phyloP scores from a whole-genome alignment of 768 basidiomycete genomes.

The Boletus insuetus region DNA sequence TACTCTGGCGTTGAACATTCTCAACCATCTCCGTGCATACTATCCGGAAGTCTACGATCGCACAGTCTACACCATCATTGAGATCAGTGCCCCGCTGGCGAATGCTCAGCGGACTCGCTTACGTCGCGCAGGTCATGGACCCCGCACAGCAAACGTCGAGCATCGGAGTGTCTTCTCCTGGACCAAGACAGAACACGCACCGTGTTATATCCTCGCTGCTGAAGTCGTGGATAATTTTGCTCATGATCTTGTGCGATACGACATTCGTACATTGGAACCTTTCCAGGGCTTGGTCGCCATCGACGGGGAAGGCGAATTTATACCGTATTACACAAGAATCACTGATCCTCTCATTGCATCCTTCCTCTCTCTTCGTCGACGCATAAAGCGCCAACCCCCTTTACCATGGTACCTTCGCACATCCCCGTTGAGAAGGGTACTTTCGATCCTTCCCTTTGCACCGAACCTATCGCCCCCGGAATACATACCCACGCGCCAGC shows the following conservation, averaged over 20 bases:
- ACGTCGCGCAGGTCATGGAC: slow-evolving; percentile 34
- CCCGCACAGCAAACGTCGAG: slow-evolving; percentile 55
- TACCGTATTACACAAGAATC: slow-evolving; percentile 77
- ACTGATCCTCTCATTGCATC: slow-evolving; percentile 81
- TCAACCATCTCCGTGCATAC: slow-evolving; percentile 70
- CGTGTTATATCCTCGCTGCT: slow-evolving; percentile 91
- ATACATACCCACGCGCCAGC: slow-evolving; percentile 88
- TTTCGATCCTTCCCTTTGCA: slow-evolving; percentile 76
- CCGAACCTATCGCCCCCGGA: slow-evolving; percentile 87
- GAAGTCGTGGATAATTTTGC: slow-evolving; percentile 99
- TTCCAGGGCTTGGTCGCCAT: slow-evolving; percentile 82
- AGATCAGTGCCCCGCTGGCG: slow-evolving; percentile 83
- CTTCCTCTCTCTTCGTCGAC: slow-evolving; percentile 67
- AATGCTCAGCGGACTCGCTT: slow-evolving; percentile 68
- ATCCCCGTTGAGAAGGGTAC: slow-evolving; percentile 58
- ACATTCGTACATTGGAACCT: slow-evolving; percentile 73
- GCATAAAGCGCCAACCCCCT: slow-evolving; percentile 55
- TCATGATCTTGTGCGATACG: slow-evolving; percentile 92
- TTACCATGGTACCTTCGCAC: slow-evolving; percentile 56
- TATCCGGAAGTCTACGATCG: slow-evolving; percentile 93
- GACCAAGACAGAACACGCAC: slow-evolving; percentile 68
- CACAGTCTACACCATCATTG: slow-evolving; percentile 91
- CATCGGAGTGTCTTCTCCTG: slow-evolving; percentile 87
- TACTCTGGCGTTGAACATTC: slow-evolving; percentile 85
- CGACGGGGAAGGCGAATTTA: slow-evolving; percentile 78